Base-by-base conservation (phyloP, 306 rosid species). In the Gastrolobium villosum region DNA sequence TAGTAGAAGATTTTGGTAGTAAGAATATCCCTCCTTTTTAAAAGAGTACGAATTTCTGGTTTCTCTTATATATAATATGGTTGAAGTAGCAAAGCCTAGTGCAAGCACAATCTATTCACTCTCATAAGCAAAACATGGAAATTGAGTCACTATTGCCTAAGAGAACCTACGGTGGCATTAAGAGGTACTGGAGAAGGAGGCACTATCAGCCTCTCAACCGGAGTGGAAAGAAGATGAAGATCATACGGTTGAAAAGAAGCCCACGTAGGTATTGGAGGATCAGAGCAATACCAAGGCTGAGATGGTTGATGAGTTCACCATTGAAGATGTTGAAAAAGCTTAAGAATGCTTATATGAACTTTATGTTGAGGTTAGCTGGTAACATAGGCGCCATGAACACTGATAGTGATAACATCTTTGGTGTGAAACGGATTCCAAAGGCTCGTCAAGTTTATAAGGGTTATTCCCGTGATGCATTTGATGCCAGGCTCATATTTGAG, bases 191-290 rank as follows among this genome's bases (percentile, higher is more conserved):
- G 79, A 72, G 86, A 32, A 65, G 84, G 78, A 46, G 35, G 40
- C 15, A 37, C 26, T 4, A 4, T 20, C 26, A 20, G 26, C 26
- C 26, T 20, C 26, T 20, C 36, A 5, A 10, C 34, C 44, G 26
- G 26, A 32, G 20, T 15, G 72, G 72, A 37, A 81, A 49, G 77
- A 84, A 72, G 57, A 20, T 35, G 52, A 82, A 68, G 80, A 15
- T 62, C 36, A 31, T 60, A 53, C 35, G 84, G 70, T 60, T 84
- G 31, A 84, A 68, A 66, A 80, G 83, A 10, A 72, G 73, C 26
- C 35, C 76, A 10, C 36, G 65, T 4, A 82, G 76, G 76, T 48
- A 62, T 63, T 86, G 88, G 92, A 84, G 79, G 80, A 68, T 88
- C 10, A 86, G 73, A 69, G 76, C 76, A 3, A 7, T 71, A 20